A percentile compares a stretch with the other conserved stretches of the same genome.
Conservation (phyloP, 176 grass and related monocot genomes). For the Leersia perrieri region DNA sequence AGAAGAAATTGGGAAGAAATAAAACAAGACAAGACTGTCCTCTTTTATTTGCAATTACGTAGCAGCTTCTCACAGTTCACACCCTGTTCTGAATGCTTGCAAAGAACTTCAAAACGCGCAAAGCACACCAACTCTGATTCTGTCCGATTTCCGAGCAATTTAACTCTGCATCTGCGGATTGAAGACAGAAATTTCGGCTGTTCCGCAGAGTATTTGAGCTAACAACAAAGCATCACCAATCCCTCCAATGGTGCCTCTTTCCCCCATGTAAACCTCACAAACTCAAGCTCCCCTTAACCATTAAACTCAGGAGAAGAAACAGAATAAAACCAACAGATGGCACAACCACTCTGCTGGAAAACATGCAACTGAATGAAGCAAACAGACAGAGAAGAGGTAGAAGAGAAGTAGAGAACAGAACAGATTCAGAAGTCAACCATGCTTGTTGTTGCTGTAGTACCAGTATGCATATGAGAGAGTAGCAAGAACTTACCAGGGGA, state of each 20-base stretch:
- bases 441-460: not conserved
- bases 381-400: not conserved
- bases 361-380: conserved; percentile 13
- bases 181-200: not conserved
- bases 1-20: not conserved
- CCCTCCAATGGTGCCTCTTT: not conserved
- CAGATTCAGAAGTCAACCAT: conserved; percentile 16
- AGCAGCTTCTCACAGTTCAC: conserved; percentile 1
- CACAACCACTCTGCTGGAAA: not conserved
- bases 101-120: conserved; percentile 1
- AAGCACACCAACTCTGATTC: not conserved
- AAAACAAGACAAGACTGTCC: not conserved
- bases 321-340: not conserved
- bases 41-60: not conserved
- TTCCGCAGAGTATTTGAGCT: not conserved
- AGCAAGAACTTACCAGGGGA: conserved; percentile 12
- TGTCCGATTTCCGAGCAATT: conserved; percentile 2
- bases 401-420: not conserved
- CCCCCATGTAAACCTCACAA: not conserved
- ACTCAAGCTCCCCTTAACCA: not conserved
- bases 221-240: not conserved
- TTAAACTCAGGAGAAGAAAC: conserved; percentile 6
- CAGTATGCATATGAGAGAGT: not conserved
- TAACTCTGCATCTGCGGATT: not conserved
- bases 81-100: not conserved